These are phyloP conservation scores for Penicillium aurantiogriseum DNA, from an alignment of 2,329 filamentous ascomycete genomes.

Conservation along the genomic window DNA sequence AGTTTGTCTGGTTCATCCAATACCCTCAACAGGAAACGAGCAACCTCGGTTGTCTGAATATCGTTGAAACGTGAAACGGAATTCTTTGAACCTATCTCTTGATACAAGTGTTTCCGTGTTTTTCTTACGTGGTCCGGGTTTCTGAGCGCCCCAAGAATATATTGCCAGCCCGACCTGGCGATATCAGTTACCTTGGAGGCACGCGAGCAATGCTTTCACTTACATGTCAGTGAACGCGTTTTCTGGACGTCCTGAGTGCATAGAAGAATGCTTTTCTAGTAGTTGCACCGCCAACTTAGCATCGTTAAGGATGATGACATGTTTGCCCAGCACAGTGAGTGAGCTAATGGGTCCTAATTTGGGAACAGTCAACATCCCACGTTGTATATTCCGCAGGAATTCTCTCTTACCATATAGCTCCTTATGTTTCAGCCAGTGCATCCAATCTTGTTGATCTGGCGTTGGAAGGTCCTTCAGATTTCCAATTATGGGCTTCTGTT, in stretches of 20 bases:
- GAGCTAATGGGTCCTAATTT: conserved; percentile 34
- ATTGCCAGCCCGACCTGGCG: conserved; percentile 37
- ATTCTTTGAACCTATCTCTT: conserved; percentile 46
- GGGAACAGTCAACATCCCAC: background rate
- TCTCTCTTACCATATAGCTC: conserved; percentile 32
- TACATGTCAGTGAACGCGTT: conserved; percentile 38
- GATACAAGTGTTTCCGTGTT: conserved; percentile 48
- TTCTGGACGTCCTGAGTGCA: conserved; percentile 27
- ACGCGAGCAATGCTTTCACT: background rate
- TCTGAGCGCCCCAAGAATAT: conserved; percentile 33
- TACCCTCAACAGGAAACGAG: conserved; percentile 44
- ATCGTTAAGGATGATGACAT: conserved; percentile 36
- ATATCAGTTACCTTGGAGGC: background rate
- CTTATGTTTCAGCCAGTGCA: conserved; percentile 45
- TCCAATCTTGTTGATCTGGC: conserved; percentile 35
- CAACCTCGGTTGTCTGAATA: conserved; percentile 46
- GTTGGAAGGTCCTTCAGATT: conserved; percentile 51
- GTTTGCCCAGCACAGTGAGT: conserved; percentile 33
- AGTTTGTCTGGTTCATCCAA: conserved; percentile 42
- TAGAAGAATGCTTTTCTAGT: conserved; percentile 30
- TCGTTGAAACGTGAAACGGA: conserved; percentile 40
- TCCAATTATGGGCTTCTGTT: conserved; percentile 47
- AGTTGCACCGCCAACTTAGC: conserved; percentile 28
- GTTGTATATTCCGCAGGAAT: background rate
- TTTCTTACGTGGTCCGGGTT: conserved; percentile 40